Evolutionary conservation across 1,284 basidiomycete genomes (phyloP).

Genomic region (Irpex rosettiformis): DNA sequence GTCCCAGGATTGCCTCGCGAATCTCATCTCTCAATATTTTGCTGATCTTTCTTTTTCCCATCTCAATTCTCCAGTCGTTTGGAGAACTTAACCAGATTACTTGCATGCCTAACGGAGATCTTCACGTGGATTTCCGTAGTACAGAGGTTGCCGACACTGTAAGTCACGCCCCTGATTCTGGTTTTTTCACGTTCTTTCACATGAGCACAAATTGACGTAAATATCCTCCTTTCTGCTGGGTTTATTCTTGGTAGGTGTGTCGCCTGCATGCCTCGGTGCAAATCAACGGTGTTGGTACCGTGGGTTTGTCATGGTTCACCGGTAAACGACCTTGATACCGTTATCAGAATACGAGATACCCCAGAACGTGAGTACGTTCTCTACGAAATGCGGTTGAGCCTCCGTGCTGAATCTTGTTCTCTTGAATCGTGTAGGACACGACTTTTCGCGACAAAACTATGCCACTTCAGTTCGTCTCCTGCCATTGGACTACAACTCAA

Average conservation of each 20-base stretch:
- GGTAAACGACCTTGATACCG: constrained; percentile 52
- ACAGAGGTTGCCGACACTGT: constrained; percentile 77
- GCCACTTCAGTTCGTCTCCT: neutral
- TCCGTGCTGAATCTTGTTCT: neutral
- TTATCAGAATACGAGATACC: constrained; percentile 1
- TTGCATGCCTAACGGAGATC: constrained; percentile 68
- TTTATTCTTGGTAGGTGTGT: constrained; percentile 50
- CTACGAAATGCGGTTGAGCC: neutral
- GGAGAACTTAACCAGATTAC: constrained; percentile 69
- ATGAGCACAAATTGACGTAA: neutral
- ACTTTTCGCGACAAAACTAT: neutral
- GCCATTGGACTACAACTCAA: neutral
- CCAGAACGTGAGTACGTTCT: neutral
- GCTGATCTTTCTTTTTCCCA: constrained; percentile 5
- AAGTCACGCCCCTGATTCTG: constrained; percentile 20
- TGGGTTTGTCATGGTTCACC: constrained; percentile 69
- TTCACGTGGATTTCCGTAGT: constrained; percentile 67
- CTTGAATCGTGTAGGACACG: neutral
- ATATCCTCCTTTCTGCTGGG: constrained; percentile 1
- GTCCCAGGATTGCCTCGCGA: constrained; percentile 14
- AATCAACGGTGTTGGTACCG: constrained; percentile 71
- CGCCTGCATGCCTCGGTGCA: constrained; percentile 68
- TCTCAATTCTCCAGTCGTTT: constrained; percentile 48
- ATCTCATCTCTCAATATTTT: neutral
- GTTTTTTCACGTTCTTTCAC: neutral